Percentiles rank a stretch among this genome's conserved stretches.
These are phyloP conservation scores for Fonsecaea monophora DNA, from an alignment of 2,329 filamentous ascomycete genomes.

Conservation along the genomic window DNA sequence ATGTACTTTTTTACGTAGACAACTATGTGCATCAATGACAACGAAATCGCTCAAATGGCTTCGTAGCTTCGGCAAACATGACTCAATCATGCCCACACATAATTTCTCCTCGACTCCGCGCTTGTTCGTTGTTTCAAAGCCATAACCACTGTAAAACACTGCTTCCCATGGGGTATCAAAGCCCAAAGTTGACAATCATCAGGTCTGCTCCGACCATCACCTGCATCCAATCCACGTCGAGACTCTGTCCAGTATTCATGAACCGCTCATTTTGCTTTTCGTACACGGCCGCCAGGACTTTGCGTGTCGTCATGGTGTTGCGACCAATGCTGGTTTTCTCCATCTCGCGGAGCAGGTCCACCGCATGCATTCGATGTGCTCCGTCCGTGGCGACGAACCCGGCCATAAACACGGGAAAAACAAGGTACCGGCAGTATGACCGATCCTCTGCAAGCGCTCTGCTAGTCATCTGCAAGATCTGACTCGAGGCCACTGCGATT, in stretches of 20 bases:
- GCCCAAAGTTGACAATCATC: constrained; percentile 60
- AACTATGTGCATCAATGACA: background rate
- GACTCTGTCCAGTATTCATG: constrained; percentile 48
- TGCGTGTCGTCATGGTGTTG: constrained; percentile 55
- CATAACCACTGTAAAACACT: background rate
- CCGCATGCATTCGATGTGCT: constrained; percentile 54
- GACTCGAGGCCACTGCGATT: constrained; percentile 52
- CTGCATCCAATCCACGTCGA: constrained; percentile 59
- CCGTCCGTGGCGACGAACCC: constrained; percentile 53
- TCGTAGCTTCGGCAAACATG: background rate
- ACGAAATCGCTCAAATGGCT: background rate
- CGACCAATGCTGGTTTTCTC: constrained; percentile 58
- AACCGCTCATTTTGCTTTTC: constrained; percentile 55
- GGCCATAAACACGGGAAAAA: constrained; percentile 63
- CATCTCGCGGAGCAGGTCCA: constrained; percentile 58
- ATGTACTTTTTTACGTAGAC: background rate
- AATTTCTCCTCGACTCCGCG: constrained; percentile 1
- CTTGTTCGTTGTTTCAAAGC: background rate
- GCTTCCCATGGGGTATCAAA: constrained; percentile 44
- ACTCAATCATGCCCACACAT: background rate
- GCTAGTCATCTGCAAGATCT: constrained; percentile 55
- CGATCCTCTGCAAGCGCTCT: constrained; percentile 49
- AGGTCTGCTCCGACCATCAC: constrained; percentile 55
- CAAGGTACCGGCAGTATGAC: constrained; percentile 54
- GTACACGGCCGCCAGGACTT: constrained; percentile 56